These are phyloP conservation scores for Coemansia sp. DNA, from an alignment of 192 early-diverging fungal genomes.

Conservation along the genomic window DNA sequence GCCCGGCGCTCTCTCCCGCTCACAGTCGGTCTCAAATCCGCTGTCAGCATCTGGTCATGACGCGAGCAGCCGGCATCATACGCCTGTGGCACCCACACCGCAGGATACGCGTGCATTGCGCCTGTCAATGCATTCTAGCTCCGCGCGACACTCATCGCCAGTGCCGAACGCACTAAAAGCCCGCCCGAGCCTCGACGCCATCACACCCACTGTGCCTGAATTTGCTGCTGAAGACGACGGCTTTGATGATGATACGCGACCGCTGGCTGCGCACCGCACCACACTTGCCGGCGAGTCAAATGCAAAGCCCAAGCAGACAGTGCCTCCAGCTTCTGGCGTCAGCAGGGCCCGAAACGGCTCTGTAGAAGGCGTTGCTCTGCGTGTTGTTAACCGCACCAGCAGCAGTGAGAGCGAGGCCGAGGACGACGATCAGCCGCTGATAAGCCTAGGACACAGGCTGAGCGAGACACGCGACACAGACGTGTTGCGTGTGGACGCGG, in stretches of 20 bases:
- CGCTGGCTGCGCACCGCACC: constrained; percentile 3
- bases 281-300: background rate
- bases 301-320: background rate
- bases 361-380: constrained; percentile 14
- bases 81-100: constrained; percentile 27
- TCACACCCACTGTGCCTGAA: constrained; percentile 7
- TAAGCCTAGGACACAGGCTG: constrained; percentile 13
- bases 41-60: constrained; percentile 30
- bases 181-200: constrained; percentile 37
- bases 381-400: constrained; percentile 28
- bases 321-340: background rate
- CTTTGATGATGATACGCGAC: constrained; percentile 5
- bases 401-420: constrained; percentile 15
- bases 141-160: constrained; percentile 23
- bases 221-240: background rate
- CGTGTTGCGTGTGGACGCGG: constrained; percentile 19
- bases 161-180: constrained; percentile 15
- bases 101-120: constrained; percentile 19
- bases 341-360: constrained; percentile 4
- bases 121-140: constrained; percentile 19
- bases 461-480: constrained; percentile 7
- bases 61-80: constrained; percentile 6
- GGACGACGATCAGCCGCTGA: constrained; percentile 43
- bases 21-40: constrained; percentile 42
- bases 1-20: constrained; percentile 17